Base-by-base conservation (phyloP, 1,284 basidiomycete species). In the Trichosporon sp. region DNA sequence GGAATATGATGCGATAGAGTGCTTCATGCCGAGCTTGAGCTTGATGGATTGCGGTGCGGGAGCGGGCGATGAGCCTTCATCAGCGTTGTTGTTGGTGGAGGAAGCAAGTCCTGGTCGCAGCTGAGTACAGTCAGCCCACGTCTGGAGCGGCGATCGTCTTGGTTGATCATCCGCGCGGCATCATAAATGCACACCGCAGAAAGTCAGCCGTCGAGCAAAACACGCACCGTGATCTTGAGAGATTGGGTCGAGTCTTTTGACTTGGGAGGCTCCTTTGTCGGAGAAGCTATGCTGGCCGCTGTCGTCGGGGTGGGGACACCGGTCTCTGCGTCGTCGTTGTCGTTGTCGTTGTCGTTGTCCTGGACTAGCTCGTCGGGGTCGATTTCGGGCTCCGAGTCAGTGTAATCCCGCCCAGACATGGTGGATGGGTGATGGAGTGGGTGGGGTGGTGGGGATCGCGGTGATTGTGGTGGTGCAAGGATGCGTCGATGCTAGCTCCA, bases 31-130 rank as follows among this genome's bases (percentile, higher is more conserved):
- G 21, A 76, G 60, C 62, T 72, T 72, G 52, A 77, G 72, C 4
- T 70, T 73, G 58, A 75, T 70, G 11, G 74, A 72, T 13, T 73
- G 74, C 21, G 75, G 75, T 9, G 76, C 72, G 4, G 70, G 73
- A 33, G 76, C 72, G 4, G 70, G 73, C 33, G 72, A 64, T 6
- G 72, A 73, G 13, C 70, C 71, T 25, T 71, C 49, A n/a, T 54
- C 27, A 27, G 25, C 49, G 68, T 27, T 25, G 57, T 25, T 5
- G 14, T 31, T 29, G 9, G 61, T 36, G 37, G 60, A 54, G 3
- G 62, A 23, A 13, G 59, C 49, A 6, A 54, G 16, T 5, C 27
- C 27, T 29, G 49, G 49, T 49, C 61, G 37, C 23, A 14, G 60
- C 25, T 33, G 33, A 23, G n/a, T 6, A 27, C 33, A 4, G 46